Conservation (phyloP, 345 rosid species). For the Triadica sebifera region DNA sequence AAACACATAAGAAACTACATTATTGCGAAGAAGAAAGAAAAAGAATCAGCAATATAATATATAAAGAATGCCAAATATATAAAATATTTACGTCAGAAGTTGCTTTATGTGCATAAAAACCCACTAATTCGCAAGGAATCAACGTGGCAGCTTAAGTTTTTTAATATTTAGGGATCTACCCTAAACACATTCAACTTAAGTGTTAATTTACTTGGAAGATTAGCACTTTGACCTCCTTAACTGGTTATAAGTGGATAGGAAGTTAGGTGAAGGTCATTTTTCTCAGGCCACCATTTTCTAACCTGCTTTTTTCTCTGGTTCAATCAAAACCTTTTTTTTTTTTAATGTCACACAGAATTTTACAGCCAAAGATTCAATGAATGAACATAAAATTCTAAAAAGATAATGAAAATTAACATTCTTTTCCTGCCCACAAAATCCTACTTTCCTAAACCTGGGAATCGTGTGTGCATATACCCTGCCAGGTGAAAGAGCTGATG, state of each 20-base stretch:
- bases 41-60: neutral
- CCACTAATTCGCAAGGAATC: neutral
- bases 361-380: neutral
- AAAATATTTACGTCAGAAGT: neutral
- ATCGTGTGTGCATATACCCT: neutral
- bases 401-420: neutral
- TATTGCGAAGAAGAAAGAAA: neutral
- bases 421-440: neutral
- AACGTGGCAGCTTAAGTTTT: conserved; percentile 14
- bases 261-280: conserved; percentile 45
- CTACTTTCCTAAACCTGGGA: neutral
- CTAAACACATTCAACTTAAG: conserved; percentile 6
- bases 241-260: conserved; percentile 23
- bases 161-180: neutral
- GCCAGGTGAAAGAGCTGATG: neutral
- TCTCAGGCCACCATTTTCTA: conserved; percentile 24
- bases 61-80: neutral
- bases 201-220: conserved; percentile 5
- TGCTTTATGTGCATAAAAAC: neutral
- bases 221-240: conserved; percentile 13
- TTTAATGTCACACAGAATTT: neutral
- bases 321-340: conserved; percentile 4
- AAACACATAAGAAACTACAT: neutral
- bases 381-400: neutral
- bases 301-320: conserved; percentile 20